Conservation (phyloP, 2,329 filamentous ascomycete species). For the Verticillium nubilum region DNA sequence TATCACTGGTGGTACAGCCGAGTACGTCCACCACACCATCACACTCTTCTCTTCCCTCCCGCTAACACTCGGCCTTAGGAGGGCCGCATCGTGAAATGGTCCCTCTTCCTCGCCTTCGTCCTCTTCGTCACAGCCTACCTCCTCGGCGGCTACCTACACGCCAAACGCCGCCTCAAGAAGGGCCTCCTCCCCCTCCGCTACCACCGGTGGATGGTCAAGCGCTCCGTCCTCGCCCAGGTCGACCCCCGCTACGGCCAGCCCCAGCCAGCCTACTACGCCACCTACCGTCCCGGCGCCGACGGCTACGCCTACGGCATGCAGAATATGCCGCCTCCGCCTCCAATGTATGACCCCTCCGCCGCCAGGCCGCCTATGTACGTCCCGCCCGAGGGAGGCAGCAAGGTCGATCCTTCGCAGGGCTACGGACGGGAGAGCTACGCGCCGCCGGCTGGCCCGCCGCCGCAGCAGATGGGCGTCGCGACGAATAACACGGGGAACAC, state of each 20-base stretch:
- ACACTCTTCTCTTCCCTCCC: not conserved
- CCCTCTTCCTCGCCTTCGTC: slow-evolving; percentile 59
- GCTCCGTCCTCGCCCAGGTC: slow-evolving; percentile 36
- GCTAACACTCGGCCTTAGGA: slow-evolving; percentile 34
- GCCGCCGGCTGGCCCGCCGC: slow-evolving; percentile 45
- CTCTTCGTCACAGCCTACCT: slow-evolving; percentile 55
- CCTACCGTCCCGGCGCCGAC: slow-evolving; percentile 14
- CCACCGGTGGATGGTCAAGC: slow-evolving; percentile 58
- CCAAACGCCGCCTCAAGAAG: slow-evolving; percentile 58
- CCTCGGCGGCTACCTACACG: slow-evolving; percentile 65
- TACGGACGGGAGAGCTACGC: slow-evolving; percentile 19
- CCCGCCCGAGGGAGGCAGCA: slow-evolving; percentile 41
- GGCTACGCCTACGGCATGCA: slow-evolving; percentile 39
- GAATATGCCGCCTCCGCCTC: slow-evolving; percentile 40
- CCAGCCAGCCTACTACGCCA: slow-evolving; percentile 25
- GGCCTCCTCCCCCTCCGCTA: slow-evolving; percentile 63
- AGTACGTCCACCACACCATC: slow-evolving; percentile 7
- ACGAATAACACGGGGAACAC: slow-evolving; percentile 27
- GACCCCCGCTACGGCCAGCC: slow-evolving; percentile 46
- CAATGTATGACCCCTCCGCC: slow-evolving; percentile 51
- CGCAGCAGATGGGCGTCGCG: slow-evolving; percentile 18
- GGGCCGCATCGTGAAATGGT: slow-evolving; percentile 65
- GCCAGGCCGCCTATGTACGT: slow-evolving; percentile 50
- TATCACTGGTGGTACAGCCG: slow-evolving; percentile 21
- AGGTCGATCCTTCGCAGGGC: slow-evolving; percentile 48